These are phyloP conservation scores for Alternaria consortialis DNA, from an alignment of 2,329 filamentous ascomycete genomes.

Conservation along the genomic window DNA sequence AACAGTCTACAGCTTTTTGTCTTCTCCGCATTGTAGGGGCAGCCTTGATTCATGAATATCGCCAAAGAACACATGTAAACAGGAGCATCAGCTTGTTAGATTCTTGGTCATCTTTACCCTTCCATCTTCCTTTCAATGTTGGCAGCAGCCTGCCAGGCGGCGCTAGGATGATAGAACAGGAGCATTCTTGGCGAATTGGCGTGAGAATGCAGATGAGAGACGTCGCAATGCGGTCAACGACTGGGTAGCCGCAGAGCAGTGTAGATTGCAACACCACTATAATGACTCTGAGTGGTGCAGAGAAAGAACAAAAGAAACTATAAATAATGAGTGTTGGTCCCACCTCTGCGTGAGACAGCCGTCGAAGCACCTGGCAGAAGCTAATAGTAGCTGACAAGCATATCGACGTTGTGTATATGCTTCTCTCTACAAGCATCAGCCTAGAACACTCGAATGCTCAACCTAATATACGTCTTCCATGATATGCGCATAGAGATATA, in stretches of 20 bases:
- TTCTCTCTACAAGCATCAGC: not conserved
- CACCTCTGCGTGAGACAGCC: not conserved
- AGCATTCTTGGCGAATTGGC: slow-evolving; percentile 33
- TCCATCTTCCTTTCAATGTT: slow-evolving; percentile 41
- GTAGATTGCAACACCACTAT: slow-evolving; percentile 46
- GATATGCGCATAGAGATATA: not conserved
- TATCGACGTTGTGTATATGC: not conserved
- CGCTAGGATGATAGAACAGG: slow-evolving; percentile 44
- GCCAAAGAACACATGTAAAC: slow-evolving; percentile 36
- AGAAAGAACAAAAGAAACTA: slow-evolving; percentile 41
- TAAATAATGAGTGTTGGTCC: slow-evolving; percentile 5
- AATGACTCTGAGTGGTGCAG: slow-evolving; percentile 45
- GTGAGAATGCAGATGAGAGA: slow-evolving; percentile 36
- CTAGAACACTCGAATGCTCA: not conserved
- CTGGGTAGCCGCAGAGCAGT: slow-evolving; percentile 33
- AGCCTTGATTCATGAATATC: slow-evolving; percentile 33
- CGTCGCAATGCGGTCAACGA: slow-evolving; percentile 40
- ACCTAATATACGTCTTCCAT: not conserved
- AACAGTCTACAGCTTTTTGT: slow-evolving; percentile 61
- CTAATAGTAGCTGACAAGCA: not conserved
- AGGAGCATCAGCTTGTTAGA: slow-evolving; percentile 39
- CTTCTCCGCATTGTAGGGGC: slow-evolving; percentile 62
- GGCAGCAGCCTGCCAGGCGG: slow-evolving; percentile 35
- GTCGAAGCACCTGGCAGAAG: not conserved
- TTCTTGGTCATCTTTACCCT: slow-evolving; percentile 42